Conservation (phyloP, 2,329 filamentous ascomycete genomes). For the Pseudogymnoascus sp. region DNA sequence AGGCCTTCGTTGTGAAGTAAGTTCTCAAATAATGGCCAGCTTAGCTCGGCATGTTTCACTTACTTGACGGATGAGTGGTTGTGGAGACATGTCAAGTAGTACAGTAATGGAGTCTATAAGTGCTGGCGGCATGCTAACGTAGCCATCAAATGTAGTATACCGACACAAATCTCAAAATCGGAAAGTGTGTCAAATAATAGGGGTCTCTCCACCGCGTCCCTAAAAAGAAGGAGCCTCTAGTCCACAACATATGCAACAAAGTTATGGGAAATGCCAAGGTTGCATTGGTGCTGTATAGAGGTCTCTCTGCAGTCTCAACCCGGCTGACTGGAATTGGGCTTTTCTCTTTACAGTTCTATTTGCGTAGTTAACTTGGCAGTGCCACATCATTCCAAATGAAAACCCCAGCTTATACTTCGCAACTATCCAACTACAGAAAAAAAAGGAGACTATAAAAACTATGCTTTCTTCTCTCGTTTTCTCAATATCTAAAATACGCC, state of each 20-base stretch:
- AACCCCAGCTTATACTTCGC: neutral
- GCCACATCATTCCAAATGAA: neutral
- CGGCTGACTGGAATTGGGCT: neutral
- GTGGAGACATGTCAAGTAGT: neutral
- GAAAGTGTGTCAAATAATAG: neutral
- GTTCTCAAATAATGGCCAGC: neutral
- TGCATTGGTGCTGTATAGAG: neutral
- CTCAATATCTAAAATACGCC: neutral
- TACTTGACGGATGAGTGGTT: neutral
- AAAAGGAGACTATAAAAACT: neutral
- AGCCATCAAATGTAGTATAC: neutral
- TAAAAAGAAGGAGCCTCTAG: neutral
- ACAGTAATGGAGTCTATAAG: neutral
- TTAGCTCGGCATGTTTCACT: neutral
- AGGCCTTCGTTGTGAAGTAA: neutral
- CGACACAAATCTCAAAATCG: neutral
- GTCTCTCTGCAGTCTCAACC: neutral
- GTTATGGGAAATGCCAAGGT: neutral
- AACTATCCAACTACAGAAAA: neutral
- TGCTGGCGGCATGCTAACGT: neutral
- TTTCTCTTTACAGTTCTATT: neutral
- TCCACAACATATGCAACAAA: neutral
- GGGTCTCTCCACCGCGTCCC: neutral
- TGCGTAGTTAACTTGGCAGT: neutral
- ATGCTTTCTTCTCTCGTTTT: neutral